These are phyloP conservation scores for Phytophthora macrochlamydospora DNA, from an alignment of 352 stramenopile species.

Conservation along the genomic window DNA sequence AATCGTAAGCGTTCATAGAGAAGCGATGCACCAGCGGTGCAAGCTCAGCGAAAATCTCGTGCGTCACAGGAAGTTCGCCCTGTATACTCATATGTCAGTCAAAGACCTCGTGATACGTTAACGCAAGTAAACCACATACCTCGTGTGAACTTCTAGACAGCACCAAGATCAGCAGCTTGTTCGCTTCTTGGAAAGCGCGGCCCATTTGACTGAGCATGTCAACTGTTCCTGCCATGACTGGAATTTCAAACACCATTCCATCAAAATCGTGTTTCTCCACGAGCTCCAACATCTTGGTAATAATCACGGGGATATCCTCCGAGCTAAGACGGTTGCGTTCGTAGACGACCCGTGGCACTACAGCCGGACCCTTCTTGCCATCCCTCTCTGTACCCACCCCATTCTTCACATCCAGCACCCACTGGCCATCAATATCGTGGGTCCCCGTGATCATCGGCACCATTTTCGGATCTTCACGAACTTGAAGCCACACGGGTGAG, in stretches of 20 bases:
- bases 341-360: conserved; percentile 82
- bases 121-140: conserved; percentile 17
- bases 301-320: conserved; percentile 61
- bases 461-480: conserved; percentile 56
- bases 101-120: neutral
- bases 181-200: conserved; percentile 45
- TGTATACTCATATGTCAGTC: conserved; percentile 6
- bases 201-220: conserved; percentile 67
- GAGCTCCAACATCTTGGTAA: conserved; percentile 51
- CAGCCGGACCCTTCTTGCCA: conserved; percentile 31
- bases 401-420: conserved; percentile 55
- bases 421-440: conserved; percentile 73
- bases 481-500: conserved; percentile 82
- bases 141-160: conserved; percentile 61
- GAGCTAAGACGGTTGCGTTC: conserved; percentile 67
- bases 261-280: conserved; percentile 55
- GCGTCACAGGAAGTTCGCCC: conserved; percentile 57
- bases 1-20: conserved; percentile 87
- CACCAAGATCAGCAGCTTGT: conserved; percentile 71
- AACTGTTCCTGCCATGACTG: conserved; percentile 59
- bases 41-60: conserved; percentile 61
- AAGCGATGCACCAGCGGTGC: conserved; percentile 75
- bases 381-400: conserved; percentile 14
- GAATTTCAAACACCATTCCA: conserved; percentile 82
- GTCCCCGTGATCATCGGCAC: conserved; percentile 65